These are phyloP conservation scores for Arthrobotrys conoides DNA, from an alignment of 2,329 filamentous ascomycete species.

Conservation along the genomic window DNA sequence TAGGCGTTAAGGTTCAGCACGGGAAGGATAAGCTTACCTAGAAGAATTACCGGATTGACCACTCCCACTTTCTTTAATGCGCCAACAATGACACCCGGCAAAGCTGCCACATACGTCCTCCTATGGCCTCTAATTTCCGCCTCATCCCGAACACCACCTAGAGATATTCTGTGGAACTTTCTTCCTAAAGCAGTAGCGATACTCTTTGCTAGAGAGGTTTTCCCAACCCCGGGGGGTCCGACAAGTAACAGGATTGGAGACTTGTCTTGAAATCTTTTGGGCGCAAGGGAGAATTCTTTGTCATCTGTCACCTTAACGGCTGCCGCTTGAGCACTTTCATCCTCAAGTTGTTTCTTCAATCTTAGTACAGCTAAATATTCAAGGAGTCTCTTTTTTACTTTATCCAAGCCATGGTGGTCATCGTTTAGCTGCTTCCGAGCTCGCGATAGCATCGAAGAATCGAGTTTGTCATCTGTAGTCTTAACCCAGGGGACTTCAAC, in stretches of 20 bases:
- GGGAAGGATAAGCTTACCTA: constrained; percentile 67
- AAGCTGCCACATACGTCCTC: constrained; percentile 97
- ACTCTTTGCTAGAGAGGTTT: constrained; percentile 94
- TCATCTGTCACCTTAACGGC: constrained; percentile 75
- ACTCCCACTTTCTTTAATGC: constrained; percentile 96
- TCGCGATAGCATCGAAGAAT: constrained; percentile 80
- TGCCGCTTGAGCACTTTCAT: constrained; percentile 73
- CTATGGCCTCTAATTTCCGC: constrained; percentile 96
- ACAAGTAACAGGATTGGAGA: constrained; percentile 94
- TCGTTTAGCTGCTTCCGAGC: constrained; percentile 93
- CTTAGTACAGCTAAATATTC: constrained; percentile 97
- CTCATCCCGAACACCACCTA: constrained; percentile 95
- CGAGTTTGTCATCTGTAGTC: constrained; percentile 86
- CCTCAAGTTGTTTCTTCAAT: constrained; percentile 91
- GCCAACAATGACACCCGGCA: constrained; percentile 95
- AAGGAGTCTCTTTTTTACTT: constrained; percentile 94
- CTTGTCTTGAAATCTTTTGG: constrained; percentile 87
- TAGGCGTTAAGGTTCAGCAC: not conserved
- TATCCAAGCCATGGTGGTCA: constrained; percentile 95
- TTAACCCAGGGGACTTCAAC: constrained; percentile 84
- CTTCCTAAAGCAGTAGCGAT: constrained; percentile 91
- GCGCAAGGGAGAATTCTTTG: constrained; percentile 68
- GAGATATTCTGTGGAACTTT: constrained; percentile 96
- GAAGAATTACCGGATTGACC: constrained; percentile 91
- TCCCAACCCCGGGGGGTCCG: constrained; percentile 93